A percentile compares a stretch with the other conserved stretches of the same genome.
Conservation (phyloP, 495 filamentous ascomycete species). For the Articulospora tetracladia region DNA sequence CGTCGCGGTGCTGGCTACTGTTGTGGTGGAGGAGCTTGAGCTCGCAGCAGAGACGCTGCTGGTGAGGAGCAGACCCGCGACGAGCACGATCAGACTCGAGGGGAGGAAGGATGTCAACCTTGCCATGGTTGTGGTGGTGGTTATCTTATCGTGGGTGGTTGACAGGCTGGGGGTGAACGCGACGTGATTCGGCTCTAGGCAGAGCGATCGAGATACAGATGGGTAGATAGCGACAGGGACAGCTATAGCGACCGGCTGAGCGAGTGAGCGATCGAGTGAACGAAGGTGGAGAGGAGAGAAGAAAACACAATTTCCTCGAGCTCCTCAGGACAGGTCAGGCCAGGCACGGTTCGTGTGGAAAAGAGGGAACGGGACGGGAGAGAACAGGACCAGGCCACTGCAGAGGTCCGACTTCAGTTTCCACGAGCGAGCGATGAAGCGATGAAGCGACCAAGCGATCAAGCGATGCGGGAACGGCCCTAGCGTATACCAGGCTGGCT, state of each 20-base stretch:
- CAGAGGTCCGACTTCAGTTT: too few species aligned
- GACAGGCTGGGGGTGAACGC: background rate
- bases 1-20: background rate
- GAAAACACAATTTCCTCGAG: background rate
- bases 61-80: background rate
- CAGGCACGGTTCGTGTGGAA: too few species aligned
- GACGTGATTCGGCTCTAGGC: too few species aligned
- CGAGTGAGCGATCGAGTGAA: background rate
- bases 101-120: background rate
- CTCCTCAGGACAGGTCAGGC: too few species aligned
- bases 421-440: too few species aligned
- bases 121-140: background rate
- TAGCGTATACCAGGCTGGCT: too few species aligned
- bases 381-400: too few species aligned
- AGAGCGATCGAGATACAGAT: too few species aligned
- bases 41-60: background rate
- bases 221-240: too few species aligned
- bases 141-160: background rate
- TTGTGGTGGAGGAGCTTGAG: background rate
- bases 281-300: background rate
- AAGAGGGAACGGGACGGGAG: too few species aligned
- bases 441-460: too few species aligned
- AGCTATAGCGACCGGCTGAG: background rate
- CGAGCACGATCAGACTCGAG: background rate
- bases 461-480: too few species aligned